These are phyloP conservation scores for Coniochaeta hoffmannii DNA, from an alignment of 2,329 filamentous ascomycete species.

Conservation along the genomic window DNA sequence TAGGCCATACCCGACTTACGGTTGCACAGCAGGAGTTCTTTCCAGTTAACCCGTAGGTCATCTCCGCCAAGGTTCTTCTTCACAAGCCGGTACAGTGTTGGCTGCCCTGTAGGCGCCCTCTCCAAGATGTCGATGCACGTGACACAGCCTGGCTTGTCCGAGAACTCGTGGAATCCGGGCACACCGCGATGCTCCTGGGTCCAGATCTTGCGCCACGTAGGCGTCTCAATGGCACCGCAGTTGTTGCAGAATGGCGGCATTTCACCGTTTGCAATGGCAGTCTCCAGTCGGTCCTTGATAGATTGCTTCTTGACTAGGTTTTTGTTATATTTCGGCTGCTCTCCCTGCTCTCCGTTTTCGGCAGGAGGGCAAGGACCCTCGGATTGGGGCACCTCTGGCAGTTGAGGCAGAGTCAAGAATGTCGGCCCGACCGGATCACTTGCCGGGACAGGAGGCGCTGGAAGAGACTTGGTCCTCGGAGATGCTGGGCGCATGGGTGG, in stretches of 20 bases:
- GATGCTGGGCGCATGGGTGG: neutral
- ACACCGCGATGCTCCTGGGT: conserved; percentile 65
- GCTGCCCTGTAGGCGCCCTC: conserved; percentile 53
- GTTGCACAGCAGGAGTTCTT: conserved; percentile 77
- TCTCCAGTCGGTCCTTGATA: conserved; percentile 51
- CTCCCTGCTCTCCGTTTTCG: conserved; percentile 31
- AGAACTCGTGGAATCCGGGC: conserved; percentile 63
- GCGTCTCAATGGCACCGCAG: conserved; percentile 91
- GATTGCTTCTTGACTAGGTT: conserved; percentile 56
- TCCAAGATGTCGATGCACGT: conserved; percentile 66
- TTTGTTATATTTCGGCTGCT: conserved; percentile 50
- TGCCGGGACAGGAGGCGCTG: conserved; percentile 27
- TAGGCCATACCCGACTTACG: conserved; percentile 45
- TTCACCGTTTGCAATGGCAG: conserved; percentile 66
- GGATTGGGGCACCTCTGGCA: conserved; percentile 17
- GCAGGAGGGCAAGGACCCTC: conserved; percentile 28
- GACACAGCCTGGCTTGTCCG: conserved; percentile 63
- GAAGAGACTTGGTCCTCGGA: neutral
- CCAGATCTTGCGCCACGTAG: conserved; percentile 92
- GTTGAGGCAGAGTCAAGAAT: conserved; percentile 14
- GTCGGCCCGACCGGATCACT: conserved; percentile 35
- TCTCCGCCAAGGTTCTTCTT: conserved; percentile 62
- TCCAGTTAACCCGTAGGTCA: conserved; percentile 61
- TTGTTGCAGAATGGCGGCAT: conserved; percentile 87
- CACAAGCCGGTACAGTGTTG: conserved; percentile 63